Evolutionary conservation across 306 rosid genomes (phyloP).

Genomic region (Vachellia pachyceras): DNA sequence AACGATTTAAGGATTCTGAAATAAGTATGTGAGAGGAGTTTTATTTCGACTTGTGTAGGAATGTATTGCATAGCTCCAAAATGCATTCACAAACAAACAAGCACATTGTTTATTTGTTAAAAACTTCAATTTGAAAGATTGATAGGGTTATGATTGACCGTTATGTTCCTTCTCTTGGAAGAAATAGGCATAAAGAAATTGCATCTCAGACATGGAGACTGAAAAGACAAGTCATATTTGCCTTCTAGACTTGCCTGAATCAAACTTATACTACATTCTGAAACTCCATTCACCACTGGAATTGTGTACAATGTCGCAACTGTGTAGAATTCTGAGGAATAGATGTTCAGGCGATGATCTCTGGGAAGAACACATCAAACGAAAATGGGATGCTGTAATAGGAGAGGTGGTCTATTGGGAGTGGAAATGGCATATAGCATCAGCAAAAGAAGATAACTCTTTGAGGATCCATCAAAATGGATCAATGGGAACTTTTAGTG

Average conservation of each 20-base stretch:
- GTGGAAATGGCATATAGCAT: constrained; percentile 53
- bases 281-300: constrained; percentile 66
- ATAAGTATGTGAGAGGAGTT: no score
- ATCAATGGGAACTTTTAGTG: constrained; percentile 43
- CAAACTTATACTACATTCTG: constrained; percentile 60
- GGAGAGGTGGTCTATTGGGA: constrained; percentile 57
- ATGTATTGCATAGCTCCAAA: no score
- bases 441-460: constrained; percentile 40
- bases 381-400: constrained; percentile 62
- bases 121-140: background rate
- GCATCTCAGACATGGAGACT: constrained; percentile 36
- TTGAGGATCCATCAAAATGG: constrained; percentile 40
- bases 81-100: no score
- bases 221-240: constrained; percentile 29
- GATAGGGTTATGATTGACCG: background rate
- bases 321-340: constrained; percentile 57
- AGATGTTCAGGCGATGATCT: constrained; percentile 61
- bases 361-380: constrained; percentile 58
- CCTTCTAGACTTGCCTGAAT: constrained; percentile 74
- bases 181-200: constrained; percentile 10
- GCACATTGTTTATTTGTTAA: background rate
- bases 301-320: constrained; percentile 54
- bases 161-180: background rate
- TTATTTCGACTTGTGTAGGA: no score
- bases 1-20: no score